Percentiles rank a stretch among this genome's conserved stretches.
Evolutionary conservation across 2,329 filamentous ascomycete species (phyloP).

Genomic region (Cadophora malorum): DNA sequence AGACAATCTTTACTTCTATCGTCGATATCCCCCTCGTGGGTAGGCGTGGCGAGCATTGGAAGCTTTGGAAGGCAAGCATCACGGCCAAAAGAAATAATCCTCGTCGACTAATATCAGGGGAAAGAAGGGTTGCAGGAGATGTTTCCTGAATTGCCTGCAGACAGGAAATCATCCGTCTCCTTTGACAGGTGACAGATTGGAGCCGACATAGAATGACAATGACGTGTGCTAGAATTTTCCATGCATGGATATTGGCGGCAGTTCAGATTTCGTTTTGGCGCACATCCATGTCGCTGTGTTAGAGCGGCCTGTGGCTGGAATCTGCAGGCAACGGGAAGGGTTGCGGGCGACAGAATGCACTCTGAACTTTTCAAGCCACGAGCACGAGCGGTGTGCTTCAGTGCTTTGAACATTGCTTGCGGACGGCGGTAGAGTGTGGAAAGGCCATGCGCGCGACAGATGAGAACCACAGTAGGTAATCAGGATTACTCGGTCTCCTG

Average conservation of each 20-base stretch:
- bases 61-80: not conserved
- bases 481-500: too few species aligned
- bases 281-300: slow-evolving; percentile 14
- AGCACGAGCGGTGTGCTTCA: slow-evolving; percentile 14
- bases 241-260: slow-evolving; percentile 8
- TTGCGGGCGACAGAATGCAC: not conserved
- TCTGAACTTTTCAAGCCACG: not conserved
- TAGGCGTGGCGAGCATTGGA: slow-evolving; percentile 7
- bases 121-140: slow-evolving; percentile 4
- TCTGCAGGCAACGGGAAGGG: slow-evolving; percentile 13
- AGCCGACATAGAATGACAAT: slow-evolving; percentile 2
- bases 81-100: too few species aligned
- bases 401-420: not conserved
- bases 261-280: slow-evolving; percentile 4
- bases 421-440: not conserved
- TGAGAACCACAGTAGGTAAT: too few species aligned
- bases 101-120: slow-evolving; percentile 5
- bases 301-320: slow-evolving; percentile 36
- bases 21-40: not conserved
- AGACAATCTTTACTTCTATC: slow-evolving; percentile 14
- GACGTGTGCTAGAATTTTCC: slow-evolving; percentile 15
- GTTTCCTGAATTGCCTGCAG: not conserved
- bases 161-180: not conserved
- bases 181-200: slow-evolving; percentile 3
- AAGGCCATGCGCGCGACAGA: slow-evolving; percentile 4